These are phyloP conservation scores for Chrysanthemum lavandulifolium DNA, from an alignment of 129 eudicot species.

Conservation along the genomic window DNA sequence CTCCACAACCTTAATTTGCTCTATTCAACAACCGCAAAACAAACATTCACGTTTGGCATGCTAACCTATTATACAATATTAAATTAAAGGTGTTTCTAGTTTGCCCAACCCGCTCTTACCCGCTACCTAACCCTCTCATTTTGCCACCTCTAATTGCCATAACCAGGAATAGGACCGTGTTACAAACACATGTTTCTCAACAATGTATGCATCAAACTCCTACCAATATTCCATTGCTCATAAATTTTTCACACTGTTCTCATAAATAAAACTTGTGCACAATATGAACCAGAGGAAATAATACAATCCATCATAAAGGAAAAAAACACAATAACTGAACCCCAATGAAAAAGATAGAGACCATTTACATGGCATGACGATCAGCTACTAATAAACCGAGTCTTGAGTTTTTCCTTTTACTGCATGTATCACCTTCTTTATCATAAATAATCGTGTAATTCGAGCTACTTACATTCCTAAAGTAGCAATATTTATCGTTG, in stretches of 20 bases:
- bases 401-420: constrained; percentile 24
- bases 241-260: neutral
- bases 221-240: neutral
- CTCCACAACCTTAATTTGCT: too few species aligned
- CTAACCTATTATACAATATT: neutral
- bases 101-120: too few species aligned
- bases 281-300: constrained; percentile 2
- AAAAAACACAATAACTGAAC: neutral
- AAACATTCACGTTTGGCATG: neutral
- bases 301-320: constrained; percentile 12
- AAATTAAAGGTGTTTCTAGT: neutral
- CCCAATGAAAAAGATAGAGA: neutral
- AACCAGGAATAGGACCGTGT: constrained; percentile 1
- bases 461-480: constrained; percentile 63
- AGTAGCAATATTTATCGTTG: constrained; percentile 49
- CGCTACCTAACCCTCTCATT: neutral
- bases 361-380: constrained; percentile 18
- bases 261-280: neutral
- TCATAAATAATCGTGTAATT: constrained; percentile 75
- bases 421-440: constrained; percentile 45
- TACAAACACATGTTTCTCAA: neutral
- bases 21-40: too few species aligned
- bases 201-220: constrained; percentile 4
- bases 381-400: neutral
- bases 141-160: neutral